Evolutionary conservation across 768 basidiomycete genomes (phyloP).

Genomic region (Russula griseocarnosa): DNA sequence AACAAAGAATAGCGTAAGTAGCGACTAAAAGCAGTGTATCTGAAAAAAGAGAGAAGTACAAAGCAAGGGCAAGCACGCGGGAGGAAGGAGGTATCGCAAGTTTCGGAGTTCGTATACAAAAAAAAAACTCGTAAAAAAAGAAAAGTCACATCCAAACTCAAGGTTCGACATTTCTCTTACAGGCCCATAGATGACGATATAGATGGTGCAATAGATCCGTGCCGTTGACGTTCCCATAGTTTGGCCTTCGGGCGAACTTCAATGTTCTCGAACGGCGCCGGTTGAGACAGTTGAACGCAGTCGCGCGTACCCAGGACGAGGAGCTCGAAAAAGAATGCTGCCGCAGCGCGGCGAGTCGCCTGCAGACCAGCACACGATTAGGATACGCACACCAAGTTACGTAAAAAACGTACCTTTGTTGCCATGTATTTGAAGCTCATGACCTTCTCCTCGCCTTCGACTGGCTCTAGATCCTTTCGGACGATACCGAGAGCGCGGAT

Average conservation of each 20-base stretch:
- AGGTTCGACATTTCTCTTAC: conserved; percentile 21
- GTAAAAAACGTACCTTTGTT: conserved; percentile 53
- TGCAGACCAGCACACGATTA: conserved; percentile 32
- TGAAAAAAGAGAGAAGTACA: conserved; percentile 6
- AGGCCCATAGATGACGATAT: conserved; percentile 43
- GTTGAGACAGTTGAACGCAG: conserved; percentile 77
- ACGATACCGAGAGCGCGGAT: conserved; percentile 76
- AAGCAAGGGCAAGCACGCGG: conserved; percentile 7
- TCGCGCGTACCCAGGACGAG: conserved; percentile 92
- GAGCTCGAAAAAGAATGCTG: conserved; percentile 97
- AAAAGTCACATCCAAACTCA: conserved; percentile 1
- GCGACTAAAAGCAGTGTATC: conserved; percentile 8
- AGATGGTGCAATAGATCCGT: conserved; percentile 45
- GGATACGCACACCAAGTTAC: background rate
- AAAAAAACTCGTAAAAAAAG: conserved; percentile 5
- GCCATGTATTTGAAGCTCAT: conserved; percentile 78
- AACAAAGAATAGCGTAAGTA: conserved; percentile 20
- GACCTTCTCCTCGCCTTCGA: conserved; percentile 45
- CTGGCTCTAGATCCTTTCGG: conserved; percentile 63
- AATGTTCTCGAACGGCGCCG: conserved; percentile 78
- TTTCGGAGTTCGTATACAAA: conserved; percentile 1
- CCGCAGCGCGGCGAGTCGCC: conserved; percentile 88
- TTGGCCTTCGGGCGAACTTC: conserved; percentile 74
- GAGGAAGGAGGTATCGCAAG: conserved; percentile 18
- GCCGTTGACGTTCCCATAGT: conserved; percentile 73